Evolutionary conservation across 345 rosid species (phyloP).

Genomic region (Brassica rapa): DNA sequence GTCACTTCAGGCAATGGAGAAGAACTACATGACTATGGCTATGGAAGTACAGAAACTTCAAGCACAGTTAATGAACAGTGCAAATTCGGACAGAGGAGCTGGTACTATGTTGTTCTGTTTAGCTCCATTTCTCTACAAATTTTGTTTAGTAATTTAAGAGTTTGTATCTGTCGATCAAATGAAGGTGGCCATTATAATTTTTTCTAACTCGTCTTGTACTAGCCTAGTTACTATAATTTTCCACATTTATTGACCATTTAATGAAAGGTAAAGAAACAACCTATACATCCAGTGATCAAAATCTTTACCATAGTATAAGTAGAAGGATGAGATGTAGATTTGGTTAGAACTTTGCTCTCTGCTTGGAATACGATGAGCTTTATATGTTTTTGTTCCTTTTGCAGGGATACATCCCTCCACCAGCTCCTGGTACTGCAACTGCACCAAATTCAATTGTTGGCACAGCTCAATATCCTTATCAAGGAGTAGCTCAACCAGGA

Average conservation of each 20-base stretch:
- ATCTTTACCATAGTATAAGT: neutral
- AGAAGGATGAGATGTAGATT: neutral
- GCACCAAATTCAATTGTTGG: slow-evolving; percentile 40
- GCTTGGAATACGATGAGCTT: slow-evolving; percentile 4
- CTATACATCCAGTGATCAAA: neutral
- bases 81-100: neutral
- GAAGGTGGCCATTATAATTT: slow-evolving; percentile 58
- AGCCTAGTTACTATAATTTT: neutral
- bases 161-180: slow-evolving; percentile 33
- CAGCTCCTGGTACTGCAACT: slow-evolving; percentile 41
- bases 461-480: slow-evolving; percentile 43
- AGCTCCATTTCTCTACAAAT: neutral
- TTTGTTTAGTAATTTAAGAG: neutral
- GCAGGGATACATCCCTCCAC: slow-evolving; percentile 52
- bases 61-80: slow-evolving; percentile 57
- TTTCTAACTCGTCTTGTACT: neutral
- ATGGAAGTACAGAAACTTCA: slow-evolving; percentile 92
- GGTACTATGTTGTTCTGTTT: neutral
- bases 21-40: slow-evolving; percentile 80
- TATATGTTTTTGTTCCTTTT: neutral
- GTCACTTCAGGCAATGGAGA: slow-evolving; percentile 91
- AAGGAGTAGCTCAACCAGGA: slow-evolving; percentile 58
- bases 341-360: neutral
- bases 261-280: neutral
- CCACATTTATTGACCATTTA: neutral